Conservation (phyloP, 2,329 filamentous ascomycete genomes). For the Fusarium sp. region DNA sequence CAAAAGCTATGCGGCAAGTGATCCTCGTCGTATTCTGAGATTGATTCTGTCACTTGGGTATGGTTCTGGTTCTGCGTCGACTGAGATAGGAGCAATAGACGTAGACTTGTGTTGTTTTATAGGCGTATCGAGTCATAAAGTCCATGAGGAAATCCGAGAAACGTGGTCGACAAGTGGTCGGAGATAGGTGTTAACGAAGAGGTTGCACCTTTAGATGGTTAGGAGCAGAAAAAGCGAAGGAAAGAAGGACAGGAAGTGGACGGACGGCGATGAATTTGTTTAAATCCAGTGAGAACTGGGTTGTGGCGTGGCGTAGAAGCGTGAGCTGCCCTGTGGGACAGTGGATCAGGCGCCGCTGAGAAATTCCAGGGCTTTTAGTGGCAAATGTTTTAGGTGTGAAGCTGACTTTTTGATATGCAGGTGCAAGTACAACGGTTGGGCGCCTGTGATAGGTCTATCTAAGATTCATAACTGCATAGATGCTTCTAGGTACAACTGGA, state of each 20-base stretch:
- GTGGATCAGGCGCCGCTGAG: slow-evolving; percentile 41
- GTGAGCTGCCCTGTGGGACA: slow-evolving; percentile 37
- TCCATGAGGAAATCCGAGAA: slow-evolving; percentile 45
- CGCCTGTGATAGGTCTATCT: slow-evolving; percentile 18
- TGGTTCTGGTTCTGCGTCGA: slow-evolving; percentile 42
- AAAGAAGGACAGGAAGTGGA: slow-evolving; percentile 16
- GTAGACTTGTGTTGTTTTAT: slow-evolving; percentile 38
- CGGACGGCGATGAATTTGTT: slow-evolving; percentile 41
- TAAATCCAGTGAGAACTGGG: slow-evolving; percentile 39
- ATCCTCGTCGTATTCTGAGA: slow-evolving; percentile 39
- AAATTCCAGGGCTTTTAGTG: slow-evolving; percentile 43
- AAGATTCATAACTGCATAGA: not conserved
- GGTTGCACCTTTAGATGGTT: slow-evolving; percentile 32
- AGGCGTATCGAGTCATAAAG: slow-evolving; percentile 46
- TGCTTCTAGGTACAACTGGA: slow-evolving; percentile 1
- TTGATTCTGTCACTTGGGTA: slow-evolving; percentile 42
- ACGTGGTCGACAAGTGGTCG: slow-evolving; percentile 7
- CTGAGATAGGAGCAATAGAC: slow-evolving; percentile 39
- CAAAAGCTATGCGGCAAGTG: slow-evolving; percentile 40
- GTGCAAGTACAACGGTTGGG: slow-evolving; percentile 20
- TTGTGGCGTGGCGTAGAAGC: slow-evolving; percentile 43
- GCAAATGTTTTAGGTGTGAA: slow-evolving; percentile 32
- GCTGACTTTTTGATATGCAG: slow-evolving; percentile 17
- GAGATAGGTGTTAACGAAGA: slow-evolving; percentile 35
- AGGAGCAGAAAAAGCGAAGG: slow-evolving; percentile 17